phyloP scores from a whole-genome alignment of 1,139 yeast species.

The Hemisphaericaspora lyxosophila region DNA sequence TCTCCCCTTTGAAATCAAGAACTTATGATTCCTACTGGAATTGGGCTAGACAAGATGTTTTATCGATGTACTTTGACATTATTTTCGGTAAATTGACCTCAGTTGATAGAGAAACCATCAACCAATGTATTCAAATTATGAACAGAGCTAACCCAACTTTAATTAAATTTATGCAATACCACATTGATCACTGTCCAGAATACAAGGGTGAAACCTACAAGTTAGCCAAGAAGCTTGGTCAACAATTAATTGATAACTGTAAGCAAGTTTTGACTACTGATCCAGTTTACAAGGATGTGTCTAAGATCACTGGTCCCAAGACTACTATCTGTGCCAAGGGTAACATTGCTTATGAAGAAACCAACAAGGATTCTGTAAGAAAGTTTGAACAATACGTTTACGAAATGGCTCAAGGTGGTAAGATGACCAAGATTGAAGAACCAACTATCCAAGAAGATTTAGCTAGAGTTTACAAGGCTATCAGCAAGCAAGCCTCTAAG shows the following conservation, averaged over 20 bases:
- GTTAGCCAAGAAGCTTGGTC: slow-evolving; percentile 86
- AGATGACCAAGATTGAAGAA: slow-evolving; percentile 64
- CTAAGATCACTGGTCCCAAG: slow-evolving; percentile 92
- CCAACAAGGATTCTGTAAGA: slow-evolving; percentile 85
- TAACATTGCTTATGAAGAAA: slow-evolving; percentile 79
- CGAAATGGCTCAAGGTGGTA: slow-evolving; percentile 96
- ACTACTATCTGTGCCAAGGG: slow-evolving; percentile 88
- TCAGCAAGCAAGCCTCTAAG: slow-evolving; percentile 67
- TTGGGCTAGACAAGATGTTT: slow-evolving; percentile 98
- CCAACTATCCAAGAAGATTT: slow-evolving; percentile 85
- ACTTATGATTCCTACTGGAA: slow-evolving; percentile 98
- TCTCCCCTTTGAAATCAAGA: slow-evolving; percentile 91
- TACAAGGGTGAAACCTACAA: slow-evolving; percentile 86
- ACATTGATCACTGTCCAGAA: slow-evolving; percentile 88
- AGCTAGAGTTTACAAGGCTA: slow-evolving; percentile 79
- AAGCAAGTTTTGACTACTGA: slow-evolving; percentile 75
- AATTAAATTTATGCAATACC: slow-evolving; percentile 96
- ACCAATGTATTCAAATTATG: slow-evolving; percentile 96
- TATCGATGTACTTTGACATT: slow-evolving; percentile 91
- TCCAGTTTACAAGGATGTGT: slow-evolving; percentile 94
- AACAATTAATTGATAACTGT: slow-evolving; percentile 93
- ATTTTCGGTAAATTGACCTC: slow-evolving; percentile 89
- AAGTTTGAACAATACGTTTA: slow-evolving; percentile 93
- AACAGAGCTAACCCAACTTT: slow-evolving; percentile 93
- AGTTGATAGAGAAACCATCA: slow-evolving; percentile 92